Base-by-base conservation (phyloP, 257 asterid species). In the Lantana camara region DNA sequence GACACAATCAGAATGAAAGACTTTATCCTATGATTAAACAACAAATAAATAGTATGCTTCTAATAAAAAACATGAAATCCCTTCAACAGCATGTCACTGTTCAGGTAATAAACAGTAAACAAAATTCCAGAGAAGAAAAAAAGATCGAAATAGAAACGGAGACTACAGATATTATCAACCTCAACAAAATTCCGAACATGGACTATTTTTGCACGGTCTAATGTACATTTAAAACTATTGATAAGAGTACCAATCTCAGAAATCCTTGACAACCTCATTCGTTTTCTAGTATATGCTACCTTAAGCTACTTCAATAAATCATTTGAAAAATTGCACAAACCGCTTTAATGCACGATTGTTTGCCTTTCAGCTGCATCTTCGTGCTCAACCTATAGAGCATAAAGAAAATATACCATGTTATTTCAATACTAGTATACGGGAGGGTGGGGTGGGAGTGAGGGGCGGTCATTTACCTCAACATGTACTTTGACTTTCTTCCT, bases 371-470 rank as follows among this genome's bases (percentile, higher is more conserved):
- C 19, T 5, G 74, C 60, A 57, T 70, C 90, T 67, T 91, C 95
- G 38, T 73, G 83, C 73, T 91, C 98, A 51, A 91, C 95, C 96
- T 91, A n/a, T n/a, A n/a, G n/a, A 68, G 57, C 44, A 76, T 22
- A 74, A 2, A 63, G 40, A 78, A 50, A 13, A 64, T 8, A 40
- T 22, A 38, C 2, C 14, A 44, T 38, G 71, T 56, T 35, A 50
- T 34, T 11, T 57, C 15, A 40, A 17, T 19, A 41, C 40, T 16
- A 40, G 21, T 27, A 16, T 42, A 37, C n/a, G 32, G 37, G 46
- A 15, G 57, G 23, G 5, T 12, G 5, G 16, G 32, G n/a, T n/a
- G 24, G 22, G 29, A 41, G 51, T 11, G 20, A 21, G 14, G 22
- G 1, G 11, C 13, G 27, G 1, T n/a, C n/a, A 13, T 56, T 64